Conservation (phyloP, 441 rosid genomes). For the Raphanus hybrid region DNA sequence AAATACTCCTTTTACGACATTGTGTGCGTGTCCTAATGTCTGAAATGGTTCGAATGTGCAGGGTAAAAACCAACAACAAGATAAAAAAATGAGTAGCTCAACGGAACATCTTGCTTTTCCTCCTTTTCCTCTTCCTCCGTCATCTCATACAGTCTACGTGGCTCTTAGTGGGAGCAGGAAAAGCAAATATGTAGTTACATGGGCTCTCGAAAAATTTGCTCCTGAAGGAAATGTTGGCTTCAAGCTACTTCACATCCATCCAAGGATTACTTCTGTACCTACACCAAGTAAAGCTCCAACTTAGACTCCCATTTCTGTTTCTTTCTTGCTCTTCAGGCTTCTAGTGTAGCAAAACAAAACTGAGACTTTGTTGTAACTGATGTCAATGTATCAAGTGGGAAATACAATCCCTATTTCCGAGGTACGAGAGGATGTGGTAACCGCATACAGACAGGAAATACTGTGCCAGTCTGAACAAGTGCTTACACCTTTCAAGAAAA, state of each 20-base stretch:
- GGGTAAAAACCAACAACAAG: constrained; percentile 14
- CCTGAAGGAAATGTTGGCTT: constrained; percentile 57
- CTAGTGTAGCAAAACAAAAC: background rate
- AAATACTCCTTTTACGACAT: background rate
- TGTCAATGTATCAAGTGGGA: constrained; percentile 66
- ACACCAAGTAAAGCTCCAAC: constrained; percentile 69
- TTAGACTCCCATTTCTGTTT: constrained; percentile 7
- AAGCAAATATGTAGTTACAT: constrained; percentile 67
- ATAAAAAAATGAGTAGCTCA: constrained; percentile 33
- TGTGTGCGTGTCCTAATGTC: background rate
- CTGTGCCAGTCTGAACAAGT: constrained; percentile 65
- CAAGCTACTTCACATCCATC: constrained; percentile 75
- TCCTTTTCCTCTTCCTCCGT: constrained; percentile 34
- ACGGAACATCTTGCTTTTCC: constrained; percentile 17
- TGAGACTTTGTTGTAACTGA: constrained; percentile 13
- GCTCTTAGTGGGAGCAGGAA: constrained; percentile 72
- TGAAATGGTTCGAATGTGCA: constrained; percentile 25
- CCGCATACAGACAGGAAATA: constrained; percentile 77
- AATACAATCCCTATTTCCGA: constrained; percentile 75
- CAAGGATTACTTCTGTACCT: constrained; percentile 71
- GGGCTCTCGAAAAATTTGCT: constrained; percentile 85
- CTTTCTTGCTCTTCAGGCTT: background rate
- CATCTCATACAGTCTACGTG: constrained; percentile 50
- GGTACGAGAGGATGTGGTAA: constrained; percentile 82
- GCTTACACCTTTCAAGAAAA: constrained; percentile 65